These are phyloP conservation scores for Calonectria honghensis DNA, from an alignment of 2,329 filamentous ascomycete species.

Conservation along the genomic window DNA sequence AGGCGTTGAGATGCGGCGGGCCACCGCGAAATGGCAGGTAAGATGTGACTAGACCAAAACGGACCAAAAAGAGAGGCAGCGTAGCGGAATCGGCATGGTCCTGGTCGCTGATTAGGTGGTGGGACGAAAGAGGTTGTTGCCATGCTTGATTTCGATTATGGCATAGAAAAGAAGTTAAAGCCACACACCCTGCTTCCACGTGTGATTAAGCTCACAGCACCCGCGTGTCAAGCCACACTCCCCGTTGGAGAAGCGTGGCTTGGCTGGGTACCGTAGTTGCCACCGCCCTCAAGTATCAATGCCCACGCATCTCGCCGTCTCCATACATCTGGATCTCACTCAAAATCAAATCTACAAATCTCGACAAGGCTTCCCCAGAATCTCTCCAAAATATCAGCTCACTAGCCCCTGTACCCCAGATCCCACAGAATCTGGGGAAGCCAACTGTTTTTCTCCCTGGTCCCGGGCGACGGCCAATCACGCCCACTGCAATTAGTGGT, in stretches of 20 bases:
- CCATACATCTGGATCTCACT: slow-evolving; percentile 34
- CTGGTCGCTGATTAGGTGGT: slow-evolving; percentile 11
- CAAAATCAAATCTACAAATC: slow-evolving; percentile 34
- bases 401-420: slow-evolving; percentile 42
- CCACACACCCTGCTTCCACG: slow-evolving; percentile 26
- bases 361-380: slow-evolving; percentile 39
- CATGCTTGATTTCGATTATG: slow-evolving; percentile 18
- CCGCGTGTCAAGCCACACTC: slow-evolving; percentile 16
- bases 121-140: slow-evolving; percentile 12
- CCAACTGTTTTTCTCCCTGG: slow-evolving; percentile 25
- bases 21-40: slow-evolving; percentile 17
- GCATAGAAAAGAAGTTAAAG: neutral
- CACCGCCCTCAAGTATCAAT: slow-evolving; percentile 14
- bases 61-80: slow-evolving; percentile 20
- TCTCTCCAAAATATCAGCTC: slow-evolving; percentile 19
- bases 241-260: neutral
- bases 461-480: slow-evolving; percentile 38
- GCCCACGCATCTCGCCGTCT: slow-evolving; percentile 3
- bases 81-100: slow-evolving; percentile 17
- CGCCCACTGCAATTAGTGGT: slow-evolving; percentile 18
- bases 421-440: slow-evolving; percentile 35
- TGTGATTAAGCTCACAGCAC: slow-evolving; percentile 28
- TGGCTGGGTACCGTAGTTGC: neutral
- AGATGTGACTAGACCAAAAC: slow-evolving; percentile 27
- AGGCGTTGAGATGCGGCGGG: slow-evolving; percentile 16